A percentile compares a stretch with the other conserved stretches of the same genome.
Conservation (phyloP, 2,329 filamentous ascomycete genomes). For the Pseudocercospora cruenta region DNA sequence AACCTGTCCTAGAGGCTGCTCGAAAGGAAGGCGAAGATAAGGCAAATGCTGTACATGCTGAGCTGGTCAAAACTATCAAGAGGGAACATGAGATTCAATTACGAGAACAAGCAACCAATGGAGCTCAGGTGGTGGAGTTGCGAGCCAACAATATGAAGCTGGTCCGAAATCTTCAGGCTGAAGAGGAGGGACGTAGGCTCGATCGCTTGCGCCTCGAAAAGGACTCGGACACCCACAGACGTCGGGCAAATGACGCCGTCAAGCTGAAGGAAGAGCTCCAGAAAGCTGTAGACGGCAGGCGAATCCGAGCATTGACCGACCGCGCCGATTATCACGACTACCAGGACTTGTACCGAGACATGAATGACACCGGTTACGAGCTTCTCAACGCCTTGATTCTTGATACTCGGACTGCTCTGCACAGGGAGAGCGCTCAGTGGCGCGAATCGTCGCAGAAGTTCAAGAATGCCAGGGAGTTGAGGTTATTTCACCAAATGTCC, state of each 20-base stretch:
- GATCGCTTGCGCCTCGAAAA: not conserved
- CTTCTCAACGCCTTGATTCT: not conserved
- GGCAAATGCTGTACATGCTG: not conserved
- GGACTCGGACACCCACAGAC: not conserved
- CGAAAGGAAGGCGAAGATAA: conserved; percentile 11
- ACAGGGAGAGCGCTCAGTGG: conserved; percentile 18
- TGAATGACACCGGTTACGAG: conserved; percentile 8
- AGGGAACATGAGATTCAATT: not conserved
- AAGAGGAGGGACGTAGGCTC: not conserved
- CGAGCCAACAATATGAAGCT: not conserved
- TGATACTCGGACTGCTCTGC: not conserved
- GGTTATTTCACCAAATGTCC: conserved; percentile 21
- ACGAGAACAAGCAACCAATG: not conserved
- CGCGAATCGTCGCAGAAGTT: conserved; percentile 12
- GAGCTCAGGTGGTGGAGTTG: not conserved
- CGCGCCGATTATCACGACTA: conserved; percentile 23
- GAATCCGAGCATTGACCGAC: conserved; percentile 9
- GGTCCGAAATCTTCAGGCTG: not conserved
- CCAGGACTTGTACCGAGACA: conserved; percentile 15
- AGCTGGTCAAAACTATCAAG: not conserved
- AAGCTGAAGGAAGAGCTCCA: not conserved
- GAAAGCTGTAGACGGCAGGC: conserved; percentile 7
- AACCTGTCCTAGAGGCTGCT: conserved; percentile 12
- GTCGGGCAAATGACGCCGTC: conserved; percentile 3
- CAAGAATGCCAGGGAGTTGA: conserved; percentile 9